Percentiles rank a stretch among this genome's conserved stretches.
These are phyloP conservation scores for Hyaloperonospora arabidopsidis DNA, from an alignment of 352 stramenopile species.

Conservation along the genomic window DNA sequence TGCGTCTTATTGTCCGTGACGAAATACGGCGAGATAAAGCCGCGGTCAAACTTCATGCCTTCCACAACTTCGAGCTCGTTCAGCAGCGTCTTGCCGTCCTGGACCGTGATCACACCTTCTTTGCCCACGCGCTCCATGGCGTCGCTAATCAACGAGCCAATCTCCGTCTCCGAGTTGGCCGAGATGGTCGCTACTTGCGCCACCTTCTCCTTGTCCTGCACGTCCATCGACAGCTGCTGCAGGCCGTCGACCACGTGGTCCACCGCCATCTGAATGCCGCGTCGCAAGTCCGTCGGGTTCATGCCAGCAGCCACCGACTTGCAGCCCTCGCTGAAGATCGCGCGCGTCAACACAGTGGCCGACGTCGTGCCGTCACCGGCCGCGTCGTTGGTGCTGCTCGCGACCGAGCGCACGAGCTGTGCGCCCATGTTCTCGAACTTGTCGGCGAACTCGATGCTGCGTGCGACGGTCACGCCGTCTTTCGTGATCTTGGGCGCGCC, in stretches of 20 bases:
- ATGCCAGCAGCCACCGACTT: conserved; percentile 98
- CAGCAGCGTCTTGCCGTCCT: conserved; percentile 99
- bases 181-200: conserved; percentile 99
- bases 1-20: conserved; percentile 99
- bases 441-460: conserved; percentile 72
- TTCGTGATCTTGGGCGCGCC: conserved; percentile 78
- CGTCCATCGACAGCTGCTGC: conserved; percentile 92
- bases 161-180: conserved; percentile 97
- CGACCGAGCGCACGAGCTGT: conserved; percentile 65
- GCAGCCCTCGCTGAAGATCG: conserved; percentile 98
- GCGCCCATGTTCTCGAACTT: conserved; percentile 80
- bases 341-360: conserved; percentile 96
- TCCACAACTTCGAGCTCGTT: conserved; percentile 99
- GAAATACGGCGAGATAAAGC: conserved; percentile 99
- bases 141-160: conserved; percentile 96
- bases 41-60: conserved; percentile 99
- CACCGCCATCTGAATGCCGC: conserved; percentile 97
- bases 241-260: conserved; percentile 94
- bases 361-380: conserved; percentile 99
- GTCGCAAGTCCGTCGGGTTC: conserved; percentile 98
- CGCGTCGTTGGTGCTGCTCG: conserved; percentile 99
- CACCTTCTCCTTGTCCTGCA: conserved; percentile 98
- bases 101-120: conserved; percentile 96
- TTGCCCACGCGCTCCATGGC: conserved; percentile 99
- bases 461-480: conserved; percentile 67